Conservation (phyloP, 441 rosid genomes). For the Eutrema salsugineum region DNA sequence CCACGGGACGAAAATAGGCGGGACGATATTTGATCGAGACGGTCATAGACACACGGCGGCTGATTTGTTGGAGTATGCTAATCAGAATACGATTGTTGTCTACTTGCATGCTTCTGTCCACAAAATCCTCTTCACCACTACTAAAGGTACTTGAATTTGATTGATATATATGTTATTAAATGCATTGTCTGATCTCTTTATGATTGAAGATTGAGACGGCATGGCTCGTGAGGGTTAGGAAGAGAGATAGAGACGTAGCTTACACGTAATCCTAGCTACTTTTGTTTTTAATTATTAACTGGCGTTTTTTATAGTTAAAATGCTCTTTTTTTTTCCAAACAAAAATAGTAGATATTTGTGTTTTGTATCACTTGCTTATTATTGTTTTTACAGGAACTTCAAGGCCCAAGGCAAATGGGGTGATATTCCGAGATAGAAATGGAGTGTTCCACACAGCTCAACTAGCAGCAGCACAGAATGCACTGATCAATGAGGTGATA, state of each 20-base stretch:
- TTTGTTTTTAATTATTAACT: background rate
- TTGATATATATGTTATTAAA: no score
- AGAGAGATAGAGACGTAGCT: background rate
- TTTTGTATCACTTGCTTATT: background rate
- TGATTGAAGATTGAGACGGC: background rate
- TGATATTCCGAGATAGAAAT: conserved; percentile 28
- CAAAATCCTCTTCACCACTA: conserved; percentile 29
- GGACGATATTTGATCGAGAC: conserved; percentile 33
- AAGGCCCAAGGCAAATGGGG: conserved; percentile 39
- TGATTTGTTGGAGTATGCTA: conserved; percentile 41
- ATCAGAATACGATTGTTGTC: conserved; percentile 23
- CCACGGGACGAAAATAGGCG: conserved; percentile 38
- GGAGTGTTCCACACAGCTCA: conserved; percentile 35
- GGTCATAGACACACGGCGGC: conserved; percentile 44
- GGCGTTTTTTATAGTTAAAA: background rate
- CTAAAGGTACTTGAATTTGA: conserved; percentile 22
- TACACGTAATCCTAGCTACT: background rate
- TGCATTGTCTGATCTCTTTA: no score
- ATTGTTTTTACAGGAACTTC: conserved; percentile 9
- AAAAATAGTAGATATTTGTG: no score
- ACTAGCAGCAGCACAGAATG: background rate
- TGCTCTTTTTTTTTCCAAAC: background rate
- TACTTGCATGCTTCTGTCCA: conserved; percentile 41
- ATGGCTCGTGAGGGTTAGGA: background rate
- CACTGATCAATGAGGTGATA: conserved; percentile 34